A percentile compares a stretch with the other conserved stretches of the same genome.
These are phyloP conservation scores for Euphrasia arctica DNA, from an alignment of 305 asterid genomes.

Conservation along the genomic window DNA sequence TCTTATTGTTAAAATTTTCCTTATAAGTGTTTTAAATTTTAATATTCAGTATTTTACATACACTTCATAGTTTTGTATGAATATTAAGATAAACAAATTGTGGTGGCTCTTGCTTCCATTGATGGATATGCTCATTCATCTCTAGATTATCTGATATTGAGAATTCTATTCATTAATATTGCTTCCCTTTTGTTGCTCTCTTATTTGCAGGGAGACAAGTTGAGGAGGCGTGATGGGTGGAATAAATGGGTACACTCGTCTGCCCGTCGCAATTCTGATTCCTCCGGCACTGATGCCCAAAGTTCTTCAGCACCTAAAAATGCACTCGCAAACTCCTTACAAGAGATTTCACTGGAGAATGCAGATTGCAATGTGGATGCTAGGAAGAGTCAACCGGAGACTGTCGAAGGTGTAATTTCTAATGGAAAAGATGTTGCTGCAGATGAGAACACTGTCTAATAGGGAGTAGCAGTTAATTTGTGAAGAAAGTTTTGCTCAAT, in stretches of 20 bases:
- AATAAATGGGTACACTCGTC: constrained; percentile 43
- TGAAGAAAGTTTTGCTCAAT: constrained; percentile 27
- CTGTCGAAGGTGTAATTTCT: constrained; percentile 18
- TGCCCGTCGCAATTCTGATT: constrained; percentile 29
- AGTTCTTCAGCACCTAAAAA: constrained; percentile 29
- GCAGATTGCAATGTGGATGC: constrained; percentile 31
- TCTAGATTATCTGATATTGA: background rate
- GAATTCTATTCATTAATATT: constrained; percentile 1
- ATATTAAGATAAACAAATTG: no score
- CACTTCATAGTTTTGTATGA: no score
- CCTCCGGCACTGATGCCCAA: constrained; percentile 23
- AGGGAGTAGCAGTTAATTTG: constrained; percentile 24
- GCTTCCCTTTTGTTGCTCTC: background rate
- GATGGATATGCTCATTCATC: background rate
- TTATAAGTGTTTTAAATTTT: no score
- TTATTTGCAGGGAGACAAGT: constrained; percentile 52
- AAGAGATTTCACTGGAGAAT: constrained; percentile 36
- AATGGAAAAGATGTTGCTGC: constrained; percentile 33
- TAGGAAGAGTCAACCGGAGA: constrained; percentile 25
- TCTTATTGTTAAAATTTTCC: no score
- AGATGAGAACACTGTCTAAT: constrained; percentile 31
- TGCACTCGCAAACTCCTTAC: constrained; percentile 40
- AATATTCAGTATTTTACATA: no score
- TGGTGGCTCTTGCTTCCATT: no score
- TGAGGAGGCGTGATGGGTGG: constrained; percentile 73